Base-by-base conservation (phyloP, 495 filamentous ascomycete species). In the Tetracladium marchalianum region DNA sequence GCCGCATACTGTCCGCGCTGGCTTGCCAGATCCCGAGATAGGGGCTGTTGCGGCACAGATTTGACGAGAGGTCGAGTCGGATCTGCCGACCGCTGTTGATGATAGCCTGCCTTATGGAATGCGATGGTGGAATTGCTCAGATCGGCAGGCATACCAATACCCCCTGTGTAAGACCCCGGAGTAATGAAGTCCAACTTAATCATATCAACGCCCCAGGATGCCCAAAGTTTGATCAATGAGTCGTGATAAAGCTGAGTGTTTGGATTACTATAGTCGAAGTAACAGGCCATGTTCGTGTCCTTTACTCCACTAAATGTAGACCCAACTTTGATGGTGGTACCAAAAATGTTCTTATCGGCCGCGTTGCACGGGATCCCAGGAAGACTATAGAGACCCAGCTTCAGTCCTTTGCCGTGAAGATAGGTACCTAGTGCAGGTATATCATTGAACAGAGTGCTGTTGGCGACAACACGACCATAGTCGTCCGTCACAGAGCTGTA, bases 171-270 rank as follows among this genome's bases (percentile, higher is more conserved):
- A 56, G 58, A 35, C 15, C 58, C 60, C 2, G 60, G 60, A 7
- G 56, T 63, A 13, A 61, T 43, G 43, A 43, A 63, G 37, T 63
- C 60, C 3, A 63, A 43, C 36, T 61, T 63, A 32, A 63, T 54
- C 35, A 63, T 43, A 22, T 57, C 56, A 5, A 57, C 58, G 7
- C 58, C 59, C 54, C 43, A 41, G 37, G 50, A 27, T 13, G 53
- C 52, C 44, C 52, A 59, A 31, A 49, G 48, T 9, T 53, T 43
- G 13, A 63, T 47, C 17, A 62, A 49, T 12, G 61, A 62, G 35
- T 63, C 47, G 31, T 63, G 61, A 54, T 51, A 63, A 44, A 57
- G 41, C 40, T 63, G 61, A 13, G 54, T 52, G 12, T 49, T 54
- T 12, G 46, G 31, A 18, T 62, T 54, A 5, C 43, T 35, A 35